Percentiles rank a stretch among this genome's conserved stretches.
These are phyloP conservation scores for Monosporascus sp. DNA, from an alignment of 2,329 filamentous ascomycete genomes.

Conservation along the genomic window DNA sequence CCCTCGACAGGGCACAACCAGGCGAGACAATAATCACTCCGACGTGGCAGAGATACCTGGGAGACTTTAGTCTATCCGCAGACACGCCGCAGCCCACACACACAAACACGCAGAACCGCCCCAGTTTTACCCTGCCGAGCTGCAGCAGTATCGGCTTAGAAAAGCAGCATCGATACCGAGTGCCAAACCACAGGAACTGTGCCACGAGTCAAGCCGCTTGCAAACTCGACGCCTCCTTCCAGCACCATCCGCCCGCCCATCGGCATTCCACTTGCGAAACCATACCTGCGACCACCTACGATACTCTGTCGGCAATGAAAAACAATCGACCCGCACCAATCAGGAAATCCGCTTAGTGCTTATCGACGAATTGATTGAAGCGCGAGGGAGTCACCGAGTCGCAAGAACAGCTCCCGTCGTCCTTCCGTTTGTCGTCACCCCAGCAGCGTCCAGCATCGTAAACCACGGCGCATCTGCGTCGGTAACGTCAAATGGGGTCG, in stretches of 20 bases:
- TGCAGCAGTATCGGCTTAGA: not conserved
- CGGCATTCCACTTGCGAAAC: not conserved
- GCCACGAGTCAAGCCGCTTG: not conserved
- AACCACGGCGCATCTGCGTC: conserved; percentile 13
- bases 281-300: too few species aligned
- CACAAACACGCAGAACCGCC: not conserved
- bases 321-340: not conserved
- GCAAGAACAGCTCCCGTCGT: too few species aligned
- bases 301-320: not conserved
- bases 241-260: too few species aligned
- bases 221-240: not conserved
- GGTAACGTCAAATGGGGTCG: conserved; percentile 44
- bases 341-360: not conserved
- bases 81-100: not conserved
- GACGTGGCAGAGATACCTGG: too few species aligned
- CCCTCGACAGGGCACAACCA: too few species aligned
- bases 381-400: too few species aligned
- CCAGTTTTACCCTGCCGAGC: not conserved
- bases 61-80: too few species aligned
- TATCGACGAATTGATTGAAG: not conserved
- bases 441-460: conserved; percentile 7
- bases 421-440: conserved; percentile 2
- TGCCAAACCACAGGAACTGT: not conserved
- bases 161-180: not conserved
- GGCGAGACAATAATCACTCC: too few species aligned